phyloP scores from a whole-genome alignment of 1,284 basidiomycete genomes.

The Microbotryomycetes sp. region DNA sequence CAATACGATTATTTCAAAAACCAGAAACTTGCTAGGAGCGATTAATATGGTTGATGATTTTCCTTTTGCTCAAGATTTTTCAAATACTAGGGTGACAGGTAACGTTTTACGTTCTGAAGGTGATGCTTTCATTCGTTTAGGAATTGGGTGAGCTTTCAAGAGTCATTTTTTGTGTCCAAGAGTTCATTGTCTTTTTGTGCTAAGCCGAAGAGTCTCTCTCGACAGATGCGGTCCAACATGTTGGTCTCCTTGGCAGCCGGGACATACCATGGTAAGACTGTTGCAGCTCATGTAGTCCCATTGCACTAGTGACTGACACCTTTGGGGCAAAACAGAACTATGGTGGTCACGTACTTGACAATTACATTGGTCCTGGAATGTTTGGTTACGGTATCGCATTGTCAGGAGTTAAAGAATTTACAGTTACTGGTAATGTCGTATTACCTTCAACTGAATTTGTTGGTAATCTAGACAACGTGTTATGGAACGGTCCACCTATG shows the following conservation, averaged over 20 bases:
- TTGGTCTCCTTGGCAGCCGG: constrained; percentile 29
- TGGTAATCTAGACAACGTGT: constrained; percentile 20
- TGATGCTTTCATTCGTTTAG: constrained; percentile 35
- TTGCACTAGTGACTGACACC: neutral
- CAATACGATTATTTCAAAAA: constrained; percentile 37
- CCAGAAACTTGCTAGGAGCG: constrained; percentile 34
- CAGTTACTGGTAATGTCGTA: constrained; percentile 32
- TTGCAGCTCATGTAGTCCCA: neutral
- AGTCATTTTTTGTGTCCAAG: too few species aligned
- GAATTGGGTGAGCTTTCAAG: constrained; percentile 26
- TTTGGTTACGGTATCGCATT: constrained; percentile 38
- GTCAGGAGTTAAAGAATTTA: constrained; percentile 31
- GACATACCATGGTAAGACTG: constrained; percentile 16
- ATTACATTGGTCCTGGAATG: constrained; percentile 34
- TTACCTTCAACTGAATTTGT: constrained; percentile 27
- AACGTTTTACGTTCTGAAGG: constrained; percentile 36
- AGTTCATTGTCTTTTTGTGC: too few species aligned
- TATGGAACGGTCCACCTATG: constrained; percentile 31
- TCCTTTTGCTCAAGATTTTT: constrained; percentile 35
- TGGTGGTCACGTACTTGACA: constrained; percentile 33
- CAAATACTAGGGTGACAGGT: constrained; percentile 31
- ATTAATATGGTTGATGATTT: constrained; percentile 39
- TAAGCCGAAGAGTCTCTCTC: neutral
- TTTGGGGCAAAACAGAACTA: constrained; percentile 13
- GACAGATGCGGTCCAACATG: constrained; percentile 26